Evolutionary conservation across 139 green algal genomes (phyloP), one percentile per base, ranked within the genome.

Genomic region (Chlamydomonas incerta): DNA sequence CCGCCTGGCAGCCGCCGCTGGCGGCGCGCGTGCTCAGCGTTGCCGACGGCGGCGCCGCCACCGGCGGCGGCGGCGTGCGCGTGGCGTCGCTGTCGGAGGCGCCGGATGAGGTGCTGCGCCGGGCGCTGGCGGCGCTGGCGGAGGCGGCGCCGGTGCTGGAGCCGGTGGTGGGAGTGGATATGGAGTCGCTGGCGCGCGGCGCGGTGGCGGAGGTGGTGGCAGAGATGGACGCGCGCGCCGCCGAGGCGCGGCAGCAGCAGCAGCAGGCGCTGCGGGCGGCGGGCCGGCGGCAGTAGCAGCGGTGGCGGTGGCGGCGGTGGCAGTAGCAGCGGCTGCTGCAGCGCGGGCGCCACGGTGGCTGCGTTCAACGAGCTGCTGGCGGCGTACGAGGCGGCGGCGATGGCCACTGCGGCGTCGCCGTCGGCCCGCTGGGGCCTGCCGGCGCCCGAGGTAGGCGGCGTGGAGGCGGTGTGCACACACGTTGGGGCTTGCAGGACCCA

Each of bases 351-450:
- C 77, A 83, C 77, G 28, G 24, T 66, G 23, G 63, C 63, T 0
- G 72, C 83, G 14, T 83, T 83, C 50, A 88, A 88, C 73, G 62
- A 88, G 34, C 72, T 80, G 21, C 46, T 65, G 62, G 50, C 33
- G 52, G 72, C 74, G 26, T 81, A 72, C 41, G 83, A 73, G n/a
- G 72, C 76, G 3, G 83, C 72, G 21, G 72, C 72, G 21, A 10
- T 24, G 0, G 62, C 55, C 34, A 87, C 82, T 1, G 82, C 82
- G 3, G 20, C 71, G 2, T 75, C 70, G 20, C 37, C 82, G 24
- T 71, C 72, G 24, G 82, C 82, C 11, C 74, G 58, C 21, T 87
- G 82, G 82, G 82, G 82, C n/a, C 29, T 87, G 63, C 82, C 82
- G 20, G 60, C 82, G 8, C 79, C 81, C 28, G 87, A 83, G 73